Conservation (phyloP, 208 protist species). For the Trichomonas tenax region DNA sequence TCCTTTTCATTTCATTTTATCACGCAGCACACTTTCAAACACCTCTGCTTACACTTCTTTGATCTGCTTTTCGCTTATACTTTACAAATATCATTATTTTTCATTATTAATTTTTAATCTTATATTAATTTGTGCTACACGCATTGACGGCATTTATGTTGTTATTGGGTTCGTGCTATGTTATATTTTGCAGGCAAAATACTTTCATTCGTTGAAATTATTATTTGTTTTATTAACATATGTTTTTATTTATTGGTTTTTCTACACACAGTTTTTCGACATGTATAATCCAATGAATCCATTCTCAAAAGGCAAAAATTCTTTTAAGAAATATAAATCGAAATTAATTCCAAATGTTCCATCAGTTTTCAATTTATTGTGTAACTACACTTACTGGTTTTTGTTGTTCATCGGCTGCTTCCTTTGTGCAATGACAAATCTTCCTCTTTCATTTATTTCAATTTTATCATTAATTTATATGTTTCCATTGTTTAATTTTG, state of each 20-base stretch:
- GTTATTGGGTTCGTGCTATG: not conserved
- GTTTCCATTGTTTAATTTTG: too few species aligned
- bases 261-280: too few species aligned
- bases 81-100: not conserved
- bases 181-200: not conserved
- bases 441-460: too few species aligned
- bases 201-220: not conserved
- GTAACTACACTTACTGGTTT: too few species aligned
- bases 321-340: too few species aligned
- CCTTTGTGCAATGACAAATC: too few species aligned
- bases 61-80: not conserved
- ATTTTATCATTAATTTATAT: too few species aligned
- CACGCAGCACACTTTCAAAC: not conserved
- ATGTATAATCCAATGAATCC: too few species aligned
- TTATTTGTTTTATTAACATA: not conserved
- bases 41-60: not conserved
- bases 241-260: not conserved
- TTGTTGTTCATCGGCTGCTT: too few species aligned
- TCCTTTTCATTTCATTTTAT: not conserved
- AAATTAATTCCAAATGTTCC: too few species aligned
- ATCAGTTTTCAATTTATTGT: too few species aligned
- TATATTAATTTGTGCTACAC: not conserved
- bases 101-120: not conserved
- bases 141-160: not conserved
- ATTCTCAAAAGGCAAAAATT: too few species aligned